Evolutionary conservation across 1,284 basidiomycete genomes (phyloP), one percentile per base, ranked within the genome.

Genomic region (Caloboletus firmus): DNA sequence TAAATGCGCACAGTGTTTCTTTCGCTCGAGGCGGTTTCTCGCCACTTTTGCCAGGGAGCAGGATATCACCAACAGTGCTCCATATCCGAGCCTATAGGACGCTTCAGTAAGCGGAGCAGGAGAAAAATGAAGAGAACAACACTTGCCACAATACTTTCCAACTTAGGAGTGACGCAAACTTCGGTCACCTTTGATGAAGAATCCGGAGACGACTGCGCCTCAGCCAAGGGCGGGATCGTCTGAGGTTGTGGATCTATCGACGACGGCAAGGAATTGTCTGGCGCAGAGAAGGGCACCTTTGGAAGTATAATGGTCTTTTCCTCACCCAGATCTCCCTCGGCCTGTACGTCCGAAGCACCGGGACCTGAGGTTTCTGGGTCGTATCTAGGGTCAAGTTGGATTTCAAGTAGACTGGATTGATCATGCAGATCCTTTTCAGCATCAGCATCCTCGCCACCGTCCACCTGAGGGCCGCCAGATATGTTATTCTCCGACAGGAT

Each of bases 121-220:
- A 41, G 50, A 18, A n/a, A 43, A 47, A 34, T 9, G 3, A 36
- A 28, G 2, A 15, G 9, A 34, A 50, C 2, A 6, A 44, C 13
- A 74, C 82, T 55, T 67, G 82, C 87, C 47, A 79, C 76, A 49
- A 87, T 83, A 30, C 73, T 75, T 59, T 89, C 85, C 24, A 86
- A 71, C 52, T 87, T 82, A 9, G 72, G 70, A 30, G 78, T 84
- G 24, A 81, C 64, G 52, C 69, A 76, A 18, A 80, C 60, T 59
- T 74, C 78, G 28, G 61, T 59, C 20, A 57, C 64, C 45, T 67
- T 68, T 15, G 52, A 57, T 15, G 62, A 54, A 2, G 62, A 51
- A 20, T 54, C 60, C 3, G 55, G 28, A 31, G 59, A 48, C 30
- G 57, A 44, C 13, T 52, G 57, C 1, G 35, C 43, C 31, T 57